Evolutionary conservation across 305 asterid species (phyloP), one percentile per base, ranked within the genome.

Genomic region (Solanum hybrid): DNA sequence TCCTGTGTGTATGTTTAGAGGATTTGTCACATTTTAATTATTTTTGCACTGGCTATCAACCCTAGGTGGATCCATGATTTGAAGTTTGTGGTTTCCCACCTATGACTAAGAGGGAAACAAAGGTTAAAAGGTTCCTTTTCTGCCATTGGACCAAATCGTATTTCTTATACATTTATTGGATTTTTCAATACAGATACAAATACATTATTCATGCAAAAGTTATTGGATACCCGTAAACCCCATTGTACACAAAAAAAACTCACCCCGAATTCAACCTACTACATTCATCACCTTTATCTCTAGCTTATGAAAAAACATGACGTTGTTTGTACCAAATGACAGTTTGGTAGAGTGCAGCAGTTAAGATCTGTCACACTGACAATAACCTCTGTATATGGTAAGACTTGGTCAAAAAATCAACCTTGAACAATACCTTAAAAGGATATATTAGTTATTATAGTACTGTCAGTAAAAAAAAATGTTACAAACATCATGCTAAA

Each of bases 321-420:
- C 42, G 31, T 78, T 78, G 69, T 56, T 56, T 78, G 6, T 36
- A 36, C 60, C 31, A 73, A 26, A 64, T 77, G 89, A 84, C 86
- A 38, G 89, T 89, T 89, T 89, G 91, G 90, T 89, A 64, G 88
- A 85, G 85, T 38, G 78, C 40, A 42, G 86, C 79, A 85, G 89
- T 89, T 26, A 38, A 38, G 12, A 80, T 38, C 86, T 12, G 56
- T 79, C 66, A 24, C 24, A 19, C 51, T 76, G 81, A 32, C 81
- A 76, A 76, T 6, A 36, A 78, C 85, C 31, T n/a, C 0, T 22
- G 85, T 36, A 36, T 36, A 36, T 10, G 56, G 26, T 11, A 78
- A 13, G 10, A 78, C 51, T 78, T 5, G 14, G 60, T 36, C 85
- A 22, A 36, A 10, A 35, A 5, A 6, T 38, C 64, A 24, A 38